Percentiles rank a stretch among this genome's conserved stretches.
Evolutionary conservation across 106 monocot genomes (phyloP).

Genomic region (Dendrobium officinale): DNA sequence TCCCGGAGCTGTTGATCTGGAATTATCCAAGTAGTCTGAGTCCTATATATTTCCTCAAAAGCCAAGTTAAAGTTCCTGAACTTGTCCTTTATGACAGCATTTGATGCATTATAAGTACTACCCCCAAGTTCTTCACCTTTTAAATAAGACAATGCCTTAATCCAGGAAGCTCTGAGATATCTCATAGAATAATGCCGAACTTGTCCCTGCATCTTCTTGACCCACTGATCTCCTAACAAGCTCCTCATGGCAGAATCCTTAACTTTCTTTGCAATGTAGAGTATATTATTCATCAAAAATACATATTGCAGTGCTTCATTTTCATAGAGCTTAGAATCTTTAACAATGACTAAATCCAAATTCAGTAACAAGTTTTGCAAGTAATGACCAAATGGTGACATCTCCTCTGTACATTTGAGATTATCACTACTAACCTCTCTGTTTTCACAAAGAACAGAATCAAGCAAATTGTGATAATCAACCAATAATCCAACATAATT

Average conservation of each 20-base stretch:
- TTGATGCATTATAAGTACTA: not conserved
- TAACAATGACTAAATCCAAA: slow-evolving; percentile 30
- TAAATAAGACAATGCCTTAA: slow-evolving; percentile 31
- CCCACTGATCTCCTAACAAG: slow-evolving; percentile 50
- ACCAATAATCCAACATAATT: slow-evolving; percentile 32
- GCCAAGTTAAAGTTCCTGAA: slow-evolving; percentile 37
- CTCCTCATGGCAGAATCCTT: slow-evolving; percentile 38
- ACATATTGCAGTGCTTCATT: slow-evolving; percentile 29
- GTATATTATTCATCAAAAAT: slow-evolving; percentile 48
- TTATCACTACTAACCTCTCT: not conserved
- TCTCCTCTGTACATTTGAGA: not conserved
- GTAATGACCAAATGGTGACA: slow-evolving; percentile 20
- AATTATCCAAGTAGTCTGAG: slow-evolving; percentile 55
- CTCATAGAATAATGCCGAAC: slow-evolving; percentile 31
- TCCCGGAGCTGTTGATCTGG: slow-evolving; percentile 61
- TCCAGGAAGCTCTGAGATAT: slow-evolving; percentile 52
- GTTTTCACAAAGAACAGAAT: slow-evolving; percentile 19
- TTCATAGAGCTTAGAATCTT: slow-evolving; percentile 39
- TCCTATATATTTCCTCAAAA: slow-evolving; percentile 60
- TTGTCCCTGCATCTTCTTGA: slow-evolving; percentile 23
- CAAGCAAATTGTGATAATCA: slow-evolving; percentile 20
- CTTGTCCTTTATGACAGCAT: slow-evolving; percentile 48
- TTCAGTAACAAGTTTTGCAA: slow-evolving; percentile 20
- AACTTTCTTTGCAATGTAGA: slow-evolving; percentile 48
- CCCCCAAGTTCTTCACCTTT: slow-evolving; percentile 24